Evolutionary conservation across 352 stramenopile species (phyloP), one percentile per base, ranked within the genome.

Genomic region (Globisporangium camurandrum): DNA sequence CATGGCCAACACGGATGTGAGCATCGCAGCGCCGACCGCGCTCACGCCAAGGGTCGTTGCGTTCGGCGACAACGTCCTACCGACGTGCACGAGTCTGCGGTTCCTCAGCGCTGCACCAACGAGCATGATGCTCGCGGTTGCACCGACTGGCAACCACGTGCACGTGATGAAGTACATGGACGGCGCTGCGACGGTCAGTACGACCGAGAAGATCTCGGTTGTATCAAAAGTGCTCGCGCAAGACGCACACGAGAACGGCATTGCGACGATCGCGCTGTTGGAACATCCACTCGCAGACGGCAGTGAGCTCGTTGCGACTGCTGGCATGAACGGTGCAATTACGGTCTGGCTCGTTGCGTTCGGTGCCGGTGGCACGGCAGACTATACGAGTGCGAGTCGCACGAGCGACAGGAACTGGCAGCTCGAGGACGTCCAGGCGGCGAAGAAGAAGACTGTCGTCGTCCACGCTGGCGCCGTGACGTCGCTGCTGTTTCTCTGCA

Each of bases 391-490:
- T 39, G 43, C 30, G 1, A 40, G 20, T 8, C 12, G 27, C 27
- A 27, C 24, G 20, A 31, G 16, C 7, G 24, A 23, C 8, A 55
- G 55, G 16, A 58, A 66, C 9, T 61, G 72, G 39, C 54, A 78
- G 12, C 56, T 89, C 16, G 76, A 88, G 27, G 79, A 90, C 17
- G 67, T 88, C 20, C 63, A 74, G 45, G 64, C 71, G 8, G 65
- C 61, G 39, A 91, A 88, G 51, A 88, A 87, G 64, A 81, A 85
- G 26, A 84, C 66, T 1, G 46, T 88, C 10, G 55, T 73, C 14
- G 57, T 66, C 6, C 82, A 91, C 37, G 46, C 62, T 0, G 79
- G 79, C 0, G 59, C 72, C 0, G 68, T 91, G 23, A 88, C 74
- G 19, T 74, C 71, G 0, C 47, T 90, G 31, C 45, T 54, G 7